These are phyloP conservation scores for Ophiostoma fasciatum DNA, from an alignment of 2,329 filamentous ascomycete genomes.

Conservation along the genomic window DNA sequence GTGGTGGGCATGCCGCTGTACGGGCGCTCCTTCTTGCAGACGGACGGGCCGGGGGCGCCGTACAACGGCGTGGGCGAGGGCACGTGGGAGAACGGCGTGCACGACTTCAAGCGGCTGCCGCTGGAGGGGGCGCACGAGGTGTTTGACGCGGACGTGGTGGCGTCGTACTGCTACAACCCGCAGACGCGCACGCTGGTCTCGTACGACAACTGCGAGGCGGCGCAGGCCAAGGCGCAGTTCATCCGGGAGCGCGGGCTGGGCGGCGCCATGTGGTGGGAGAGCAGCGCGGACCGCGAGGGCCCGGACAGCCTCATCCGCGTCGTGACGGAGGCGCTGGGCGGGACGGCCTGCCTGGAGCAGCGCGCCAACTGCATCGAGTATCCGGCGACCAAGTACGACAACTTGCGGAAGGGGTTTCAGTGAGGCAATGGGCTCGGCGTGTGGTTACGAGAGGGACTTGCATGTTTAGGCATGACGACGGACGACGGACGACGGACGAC, in stretches of 20 bases:
- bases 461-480: too few species aligned
- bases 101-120: slow-evolving; percentile 80
- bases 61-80: slow-evolving; percentile 64
- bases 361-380: slow-evolving; percentile 46
- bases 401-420: slow-evolving; percentile 42
- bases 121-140: slow-evolving; percentile 48
- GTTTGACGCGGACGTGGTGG: slow-evolving; percentile 47
- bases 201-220: slow-evolving; percentile 61
- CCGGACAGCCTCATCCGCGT: slow-evolving; percentile 52
- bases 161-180: slow-evolving; percentile 64
- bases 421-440: too few species aligned
- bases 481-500: too few species aligned
- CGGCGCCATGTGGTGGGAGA: slow-evolving; percentile 98
- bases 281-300: slow-evolving; percentile 56
- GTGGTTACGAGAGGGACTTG: too few species aligned
- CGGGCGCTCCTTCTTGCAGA: slow-evolving; percentile 69
- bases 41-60: slow-evolving; percentile 54
- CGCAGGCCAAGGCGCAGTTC: slow-evolving; percentile 54
- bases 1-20: slow-evolving; percentile 89
- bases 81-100: slow-evolving; percentile 71
- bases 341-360: slow-evolving; percentile 31
- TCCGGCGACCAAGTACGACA: slow-evolving; percentile 56
- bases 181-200: slow-evolving; percentile 52
- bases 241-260: slow-evolving; percentile 54
- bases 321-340: slow-evolving; percentile 45